Base-by-base conservation (phyloP, 768 basidiomycete species). In the Strobilomyces echinocephalus region DNA sequence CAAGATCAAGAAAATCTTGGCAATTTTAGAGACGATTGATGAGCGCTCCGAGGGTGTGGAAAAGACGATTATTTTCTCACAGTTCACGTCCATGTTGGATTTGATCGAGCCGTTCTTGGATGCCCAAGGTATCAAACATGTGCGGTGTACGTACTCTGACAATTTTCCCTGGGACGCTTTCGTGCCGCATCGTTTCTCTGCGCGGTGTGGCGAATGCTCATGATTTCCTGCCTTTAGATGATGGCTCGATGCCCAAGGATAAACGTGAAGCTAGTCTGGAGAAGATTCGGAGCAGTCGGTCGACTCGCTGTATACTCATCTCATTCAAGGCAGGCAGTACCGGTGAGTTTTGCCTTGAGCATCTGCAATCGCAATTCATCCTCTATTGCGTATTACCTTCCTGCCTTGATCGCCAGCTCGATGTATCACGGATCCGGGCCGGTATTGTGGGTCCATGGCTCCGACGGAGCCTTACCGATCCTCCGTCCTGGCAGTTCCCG, bases 61-160 rank as follows among this genome's bases (percentile, higher is more conserved):
- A 66, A 99, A 97, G 79, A 95, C 94, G 0, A 98, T 98, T 58
- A 84, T 99, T 20, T 98, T 97, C 66, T 94, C 91, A 0, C 95
- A 97, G 64, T 91, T 91, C 57, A 97, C 95, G 1, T 77, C 79
- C 49, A 84, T 91, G 88, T 73, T 99, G 56, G 84, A 95, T 67
- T 66, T 97, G 52, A 77, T 97, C 42, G 83, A 95, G 70, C 88
- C 87, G 0, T 97, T 97, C 72, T 74, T 99, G 69, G 74, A 73
- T 28, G 78, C 81, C 3, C 74, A 77, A 12, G 82, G 83, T 0
- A 75, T 94, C 60, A 77, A 79, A 56, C 95, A 80, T 66, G 88
- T 88, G 28, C 81, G 94, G 66, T 98, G 95, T 97, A 65, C 74
- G 93, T 82, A 12, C 35, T 20, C 39, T 43, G 20, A 43, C 45